Base-by-base conservation (phyloP, 345 rosid genomes). In the Psidium friedrichsthalianum region DNA sequence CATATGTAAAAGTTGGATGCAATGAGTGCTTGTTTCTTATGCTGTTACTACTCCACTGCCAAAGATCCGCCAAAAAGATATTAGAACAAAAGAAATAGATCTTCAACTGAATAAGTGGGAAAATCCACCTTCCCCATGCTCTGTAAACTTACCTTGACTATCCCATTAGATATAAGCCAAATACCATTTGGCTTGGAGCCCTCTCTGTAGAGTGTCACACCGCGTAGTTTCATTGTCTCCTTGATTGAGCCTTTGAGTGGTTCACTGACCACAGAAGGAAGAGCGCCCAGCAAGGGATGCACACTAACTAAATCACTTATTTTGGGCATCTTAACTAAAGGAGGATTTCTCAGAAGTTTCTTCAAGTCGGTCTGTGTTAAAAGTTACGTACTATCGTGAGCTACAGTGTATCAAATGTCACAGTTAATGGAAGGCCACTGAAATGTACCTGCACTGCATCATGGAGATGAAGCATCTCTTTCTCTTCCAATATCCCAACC, bases 381-480 rank as follows among this genome's bases (percentile, higher is more conserved):
- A 82, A n/a, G 78, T 69, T 61, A 69, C 0, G 4, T 6, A 42
- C n/a, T 36, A 32, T 51, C 54, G 74, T 10, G 85, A 82, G 47
- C 29, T 25, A 42, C 44, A 5, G 51, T 83, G 53, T 24, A 44
- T 49, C 27, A 64, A 51, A 25, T n/a, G 25, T 58, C 24, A 52
- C n/a, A 32, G 29, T 18, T 16, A 49, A 40, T 69, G 81, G 15
- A 24, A 64, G 24, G 69, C 29, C 29, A 54, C 57, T 56, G 4
- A 25, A 55, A 12, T 82, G 64, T 92, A 96, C 99, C 95, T 97
- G 98, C 84, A 97, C 96, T 85, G 92, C 91, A 88, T 97, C 96
- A 74, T 95, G 97, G 90, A 97, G 98, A 92, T 95, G 99, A 90
- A 92, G 93, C 92, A 94, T 93, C 90, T 97, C 98, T 85, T 95